Evolutionary conservation across 257 asterid species (phyloP).

Genomic region (Jasminum sambac): DNA sequence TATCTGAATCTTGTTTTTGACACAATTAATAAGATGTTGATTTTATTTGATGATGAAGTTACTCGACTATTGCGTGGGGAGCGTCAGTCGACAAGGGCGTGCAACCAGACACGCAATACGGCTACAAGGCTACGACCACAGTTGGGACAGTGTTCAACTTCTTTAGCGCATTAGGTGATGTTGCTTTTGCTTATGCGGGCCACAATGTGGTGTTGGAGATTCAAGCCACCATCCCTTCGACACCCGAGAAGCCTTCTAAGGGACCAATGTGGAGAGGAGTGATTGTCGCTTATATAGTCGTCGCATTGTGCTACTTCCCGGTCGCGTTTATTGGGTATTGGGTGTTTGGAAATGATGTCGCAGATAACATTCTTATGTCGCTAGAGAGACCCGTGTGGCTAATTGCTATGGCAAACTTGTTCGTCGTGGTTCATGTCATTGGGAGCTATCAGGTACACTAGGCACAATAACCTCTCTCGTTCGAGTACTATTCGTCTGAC

Average conservation of each 20-base stretch:
- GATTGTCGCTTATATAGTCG: slow-evolving; percentile 33
- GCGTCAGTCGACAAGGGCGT: slow-evolving; percentile 30
- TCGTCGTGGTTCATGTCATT: slow-evolving; percentile 40
- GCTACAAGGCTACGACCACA: slow-evolving; percentile 9
- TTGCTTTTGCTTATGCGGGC: slow-evolving; percentile 42
- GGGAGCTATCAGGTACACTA: slow-evolving; percentile 42
- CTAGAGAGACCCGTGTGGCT: slow-evolving; percentile 37
- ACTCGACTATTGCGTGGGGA: slow-evolving; percentile 39
- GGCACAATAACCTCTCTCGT: slow-evolving; percentile 5
- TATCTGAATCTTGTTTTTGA: no score
- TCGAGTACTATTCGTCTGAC: background rate
- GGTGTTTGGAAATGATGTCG: slow-evolving; percentile 24
- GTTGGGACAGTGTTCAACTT: slow-evolving; percentile 24
- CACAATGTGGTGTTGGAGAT: slow-evolving; percentile 45
- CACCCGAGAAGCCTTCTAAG: slow-evolving; percentile 36
- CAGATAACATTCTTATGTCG: slow-evolving; percentile 23
- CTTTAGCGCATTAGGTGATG: slow-evolving; percentile 37
- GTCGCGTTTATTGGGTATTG: slow-evolving; percentile 40
- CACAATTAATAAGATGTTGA: no score
- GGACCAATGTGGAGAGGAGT: slow-evolving; percentile 47
- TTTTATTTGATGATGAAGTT: slow-evolving; percentile 15
- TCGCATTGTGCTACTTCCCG: slow-evolving; percentile 43
- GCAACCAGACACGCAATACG: slow-evolving; percentile 28
- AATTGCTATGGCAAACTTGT: slow-evolving; percentile 44
- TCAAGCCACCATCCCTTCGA: slow-evolving; percentile 44